A percentile compares a stretch with the other conserved stretches of the same genome.
phyloP scores from a whole-genome alignment of 371 early-diverging fungal genomes.

The Mortierella sp. region DNA sequence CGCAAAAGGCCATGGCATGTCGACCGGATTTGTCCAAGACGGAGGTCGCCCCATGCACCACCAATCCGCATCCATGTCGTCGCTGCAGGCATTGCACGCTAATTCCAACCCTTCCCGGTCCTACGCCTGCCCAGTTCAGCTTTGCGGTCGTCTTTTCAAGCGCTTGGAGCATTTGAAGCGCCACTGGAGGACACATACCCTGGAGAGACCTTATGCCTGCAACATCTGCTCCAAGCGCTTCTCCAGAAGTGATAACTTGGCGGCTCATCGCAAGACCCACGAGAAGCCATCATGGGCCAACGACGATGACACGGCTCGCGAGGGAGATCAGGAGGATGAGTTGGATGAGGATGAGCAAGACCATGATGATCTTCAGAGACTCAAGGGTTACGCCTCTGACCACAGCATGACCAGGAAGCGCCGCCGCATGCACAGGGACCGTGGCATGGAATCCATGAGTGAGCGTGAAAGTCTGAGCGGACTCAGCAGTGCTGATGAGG shows the following conservation, averaged over 20 bases:
- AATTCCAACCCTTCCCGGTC: conserved; percentile 41
- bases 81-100: conserved; percentile 27
- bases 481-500: conserved; percentile 52
- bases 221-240: conserved; percentile 85
- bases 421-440: conserved; percentile 34
- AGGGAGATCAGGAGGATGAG: conserved; percentile 40
- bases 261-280: conserved; percentile 89
- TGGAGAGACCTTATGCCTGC: conserved; percentile 83
- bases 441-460: conserved; percentile 55
- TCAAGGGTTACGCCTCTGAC: conserved; percentile 49
- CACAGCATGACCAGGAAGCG: conserved; percentile 45
- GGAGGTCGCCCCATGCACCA: conserved; percentile 25
- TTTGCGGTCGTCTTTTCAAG: conserved; percentile 73
- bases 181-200: conserved; percentile 83
- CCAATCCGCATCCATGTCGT: conserved; percentile 45
- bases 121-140: conserved; percentile 63
- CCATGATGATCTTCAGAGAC: conserved; percentile 22
- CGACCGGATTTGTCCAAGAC: conserved; percentile 22
- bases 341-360: conserved; percentile 47
- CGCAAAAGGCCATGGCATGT: conserved; percentile 10
- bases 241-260: conserved; percentile 86
- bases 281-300: conserved; percentile 57
- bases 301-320: conserved; percentile 43
- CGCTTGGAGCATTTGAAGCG: conserved; percentile 88
- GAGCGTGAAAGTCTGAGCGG: conserved; percentile 56